phyloP scores from a whole-genome alignment of 768 basidiomycete genomes.

The Collybiopsis confluens region DNA sequence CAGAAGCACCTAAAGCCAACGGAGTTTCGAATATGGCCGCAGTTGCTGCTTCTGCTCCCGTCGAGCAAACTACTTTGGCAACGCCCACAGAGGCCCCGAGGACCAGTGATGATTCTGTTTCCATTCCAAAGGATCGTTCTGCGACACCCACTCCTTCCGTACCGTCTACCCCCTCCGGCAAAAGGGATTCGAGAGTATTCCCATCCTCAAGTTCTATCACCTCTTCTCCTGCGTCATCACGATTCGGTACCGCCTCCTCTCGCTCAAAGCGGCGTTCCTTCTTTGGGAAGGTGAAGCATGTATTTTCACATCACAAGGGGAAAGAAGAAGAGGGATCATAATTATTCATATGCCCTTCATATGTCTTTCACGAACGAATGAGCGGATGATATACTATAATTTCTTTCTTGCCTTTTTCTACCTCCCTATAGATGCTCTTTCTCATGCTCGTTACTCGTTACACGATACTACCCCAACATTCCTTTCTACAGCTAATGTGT shows the following conservation, averaged over 20 bases:
- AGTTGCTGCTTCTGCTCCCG: not conserved
- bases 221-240: conserved; percentile 27
- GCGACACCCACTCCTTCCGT: conserved; percentile 12
- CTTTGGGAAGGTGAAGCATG: conserved; percentile 42
- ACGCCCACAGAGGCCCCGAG: conserved; percentile 4
- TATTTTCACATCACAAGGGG: conserved; percentile 46
- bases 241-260: conserved; percentile 26
- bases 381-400: not conserved
- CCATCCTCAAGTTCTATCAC: conserved; percentile 17
- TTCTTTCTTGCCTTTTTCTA: not conserved
- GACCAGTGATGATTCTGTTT: conserved; percentile 5
- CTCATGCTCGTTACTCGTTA: no score
- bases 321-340: conserved; percentile 33
- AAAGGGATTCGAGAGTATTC: conserved; percentile 18
- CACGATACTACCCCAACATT: no score
- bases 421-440: not conserved
- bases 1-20: not conserved
- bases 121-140: conserved; percentile 1
- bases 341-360: not conserved
- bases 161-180: conserved; percentile 17
- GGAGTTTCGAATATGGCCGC: not conserved
- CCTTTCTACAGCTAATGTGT: not conserved
- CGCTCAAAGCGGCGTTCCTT: conserved; percentile 53
- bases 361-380: not conserved
- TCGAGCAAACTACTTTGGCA: not conserved